Base-by-base conservation (phyloP, 106 monocot species). In the Phalaenopsis equestris region DNA sequence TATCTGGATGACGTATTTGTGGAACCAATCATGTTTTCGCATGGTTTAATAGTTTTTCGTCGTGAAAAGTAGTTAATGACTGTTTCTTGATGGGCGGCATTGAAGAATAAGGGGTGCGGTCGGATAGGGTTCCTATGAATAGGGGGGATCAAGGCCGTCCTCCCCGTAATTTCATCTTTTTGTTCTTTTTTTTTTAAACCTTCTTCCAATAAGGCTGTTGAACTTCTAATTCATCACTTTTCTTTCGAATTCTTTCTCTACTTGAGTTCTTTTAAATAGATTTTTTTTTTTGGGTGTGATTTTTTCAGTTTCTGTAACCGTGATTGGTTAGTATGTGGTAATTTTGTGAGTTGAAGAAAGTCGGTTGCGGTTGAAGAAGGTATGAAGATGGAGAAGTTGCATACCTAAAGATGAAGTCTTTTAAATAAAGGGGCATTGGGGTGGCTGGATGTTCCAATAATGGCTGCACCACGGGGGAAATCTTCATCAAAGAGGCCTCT, bases 401-500 rank as follows among this genome's bases (percentile, higher is more conserved):
- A 55, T 39, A 38, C 6, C 65, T 36, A 16, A 7, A 42, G 23
- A 81, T 37, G 81, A 80, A 41, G 79, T 73, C 55, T 15, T 16
- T 39, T 67, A 80, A 43, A 87, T 89, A 87, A 92, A 86, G 82
- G 55, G 21, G 4, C 55, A 78, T 15, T 37, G 49, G 73, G 67
- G 81, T 85, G 46, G 67, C 67, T 72, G 15, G 79, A 83, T 75
- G 45, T 49, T 58, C 80, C 86, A 56, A 64, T 64, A 74, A 83
- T 86, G 90, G 55, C 88, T 16, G 74, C 61, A 8, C 79, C 83
- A 48, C 89, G 93, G 68, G 67, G 85, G 5, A 91, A 88, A 67
- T 4, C 84, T 76, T 75, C 82, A 37, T 87, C 93, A 21, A 99
- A 72, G 84, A 95, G 88, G 79, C 99, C 99, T 55, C 24, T 88